Evolutionary conservation across 2,329 filamentous ascomycete species (phyloP).

Genomic region (Corinectria fuckeliana): DNA sequence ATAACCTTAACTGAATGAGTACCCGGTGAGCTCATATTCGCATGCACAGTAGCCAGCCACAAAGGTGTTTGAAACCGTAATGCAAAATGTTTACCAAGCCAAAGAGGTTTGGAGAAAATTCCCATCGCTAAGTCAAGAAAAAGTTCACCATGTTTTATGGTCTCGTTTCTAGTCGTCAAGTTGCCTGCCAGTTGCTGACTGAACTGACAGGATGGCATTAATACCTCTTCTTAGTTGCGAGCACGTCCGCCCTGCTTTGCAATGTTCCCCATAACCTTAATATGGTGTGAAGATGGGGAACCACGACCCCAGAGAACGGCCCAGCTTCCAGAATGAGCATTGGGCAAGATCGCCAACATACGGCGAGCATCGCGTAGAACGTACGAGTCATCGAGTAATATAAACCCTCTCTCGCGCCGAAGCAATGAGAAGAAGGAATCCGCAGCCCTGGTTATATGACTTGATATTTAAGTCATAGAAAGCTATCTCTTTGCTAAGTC

Average conservation of each 20-base stretch:
- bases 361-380: background rate
- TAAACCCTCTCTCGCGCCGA: background rate
- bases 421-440: background rate
- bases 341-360: background rate
- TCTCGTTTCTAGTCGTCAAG: background rate
- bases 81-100: no score
- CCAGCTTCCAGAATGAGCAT: background rate
- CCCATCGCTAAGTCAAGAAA: no score
- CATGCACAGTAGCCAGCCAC: no score
- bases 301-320: no score
- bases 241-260: no score
- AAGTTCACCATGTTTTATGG: no score
- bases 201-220: background rate
- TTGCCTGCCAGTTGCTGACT: background rate
- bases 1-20: no score
- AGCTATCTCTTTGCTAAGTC: constrained; percentile 13
- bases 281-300: background rate
- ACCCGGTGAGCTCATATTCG: no score
- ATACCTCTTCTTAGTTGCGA: background rate
- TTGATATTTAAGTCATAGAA: constrained; percentile 4
- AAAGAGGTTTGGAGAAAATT: no score
- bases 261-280: background rate
- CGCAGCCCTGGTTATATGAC: background rate
- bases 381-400: background rate
- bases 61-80: no score